Conservation (phyloP, 805 yeast species). For the Saccharomyces jurei region DNA sequence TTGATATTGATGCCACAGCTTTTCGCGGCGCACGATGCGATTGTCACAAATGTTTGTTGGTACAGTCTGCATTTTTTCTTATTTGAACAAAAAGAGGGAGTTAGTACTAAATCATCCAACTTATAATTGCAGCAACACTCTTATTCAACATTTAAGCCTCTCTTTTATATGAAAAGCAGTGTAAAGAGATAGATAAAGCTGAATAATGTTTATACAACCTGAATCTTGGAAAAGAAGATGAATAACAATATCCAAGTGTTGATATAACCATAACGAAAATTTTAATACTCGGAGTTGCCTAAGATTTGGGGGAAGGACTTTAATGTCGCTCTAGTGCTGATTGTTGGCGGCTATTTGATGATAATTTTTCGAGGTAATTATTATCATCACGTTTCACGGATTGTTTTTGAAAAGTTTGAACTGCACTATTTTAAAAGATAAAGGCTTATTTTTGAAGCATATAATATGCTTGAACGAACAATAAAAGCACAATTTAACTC, state of each 20-base stretch:
- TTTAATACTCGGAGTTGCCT: background rate
- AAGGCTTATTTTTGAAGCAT: background rate
- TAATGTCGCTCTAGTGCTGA: background rate
- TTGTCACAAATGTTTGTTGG: background rate
- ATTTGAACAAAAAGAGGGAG: background rate
- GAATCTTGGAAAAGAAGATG: background rate
- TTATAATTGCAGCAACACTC: background rate
- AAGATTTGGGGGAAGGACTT: background rate
- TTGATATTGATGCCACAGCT: background rate
- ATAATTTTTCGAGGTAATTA: background rate
- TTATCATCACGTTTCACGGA: background rate
- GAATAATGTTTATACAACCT: background rate
- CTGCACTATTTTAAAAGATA: background rate
- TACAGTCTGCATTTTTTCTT: background rate
- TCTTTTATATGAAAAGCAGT: background rate
- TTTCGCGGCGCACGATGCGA: background rate
- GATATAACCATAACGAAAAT: background rate
- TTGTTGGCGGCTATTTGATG: background rate
- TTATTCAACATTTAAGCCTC: too few species aligned
- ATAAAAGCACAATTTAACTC: background rate
- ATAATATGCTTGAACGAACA: background rate
- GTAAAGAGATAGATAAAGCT: background rate
- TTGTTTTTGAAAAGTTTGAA: background rate
- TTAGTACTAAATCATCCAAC: background rate
- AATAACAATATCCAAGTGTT: background rate